These are phyloP conservation scores for Annulohypoxylon moriforme DNA, from an alignment of 495 filamentous ascomycete species.

Conservation along the genomic window DNA sequence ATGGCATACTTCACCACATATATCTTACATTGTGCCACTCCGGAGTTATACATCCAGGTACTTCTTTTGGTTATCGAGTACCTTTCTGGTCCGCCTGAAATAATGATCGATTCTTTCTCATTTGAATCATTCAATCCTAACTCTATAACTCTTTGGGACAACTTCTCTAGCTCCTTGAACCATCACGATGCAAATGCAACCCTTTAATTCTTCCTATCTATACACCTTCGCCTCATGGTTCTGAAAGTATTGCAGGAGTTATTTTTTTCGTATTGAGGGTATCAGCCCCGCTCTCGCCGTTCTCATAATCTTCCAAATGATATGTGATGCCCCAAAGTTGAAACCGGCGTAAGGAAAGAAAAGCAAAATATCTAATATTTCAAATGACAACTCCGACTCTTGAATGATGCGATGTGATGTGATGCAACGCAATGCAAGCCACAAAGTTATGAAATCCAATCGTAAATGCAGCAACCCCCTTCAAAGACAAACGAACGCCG, in stretches of 20 bases:
- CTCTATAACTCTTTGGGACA: neutral
- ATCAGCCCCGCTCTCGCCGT: slow-evolving; percentile 9
- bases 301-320: neutral
- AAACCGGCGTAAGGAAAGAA: slow-evolving; percentile 9
- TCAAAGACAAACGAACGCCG: slow-evolving; percentile 20
- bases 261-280: slow-evolving; percentile 12
- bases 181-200: slow-evolving; percentile 31
- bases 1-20: neutral
- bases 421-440: slow-evolving; percentile 3
- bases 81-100: neutral
- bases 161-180: slow-evolving; percentile 10
- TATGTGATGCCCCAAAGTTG: slow-evolving; percentile 9
- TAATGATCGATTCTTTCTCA: slow-evolving; percentile 1
- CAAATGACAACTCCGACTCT: slow-evolving; percentile 20
- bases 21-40: neutral
- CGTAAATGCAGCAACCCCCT: slow-evolving; percentile 18
- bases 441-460: neutral
- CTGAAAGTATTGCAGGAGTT: neutral
- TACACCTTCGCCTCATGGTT: slow-evolving; percentile 12
- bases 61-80: neutral
- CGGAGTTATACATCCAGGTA: neutral
- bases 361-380: neutral
- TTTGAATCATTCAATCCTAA: neutral
- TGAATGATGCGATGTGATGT: slow-evolving; percentile 11
- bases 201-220: slow-evolving; percentile 23